phyloP scores from a whole-genome alignment of 805 yeast genomes.

The Teunomyces stri region DNA sequence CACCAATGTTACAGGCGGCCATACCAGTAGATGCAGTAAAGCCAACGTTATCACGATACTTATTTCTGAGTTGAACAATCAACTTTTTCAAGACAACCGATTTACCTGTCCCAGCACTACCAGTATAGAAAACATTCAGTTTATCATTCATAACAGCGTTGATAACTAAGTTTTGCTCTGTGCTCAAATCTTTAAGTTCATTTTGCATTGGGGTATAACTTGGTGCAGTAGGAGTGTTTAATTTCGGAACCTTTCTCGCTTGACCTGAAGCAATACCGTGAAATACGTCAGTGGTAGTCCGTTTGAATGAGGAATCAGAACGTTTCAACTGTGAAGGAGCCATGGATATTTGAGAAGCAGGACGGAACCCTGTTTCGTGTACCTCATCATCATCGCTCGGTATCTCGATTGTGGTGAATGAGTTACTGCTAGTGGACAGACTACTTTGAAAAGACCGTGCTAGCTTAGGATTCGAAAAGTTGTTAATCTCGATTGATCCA shows the following conservation, averaged over 20 bases:
- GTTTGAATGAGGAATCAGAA: conserved; percentile 14
- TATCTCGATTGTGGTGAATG: neutral
- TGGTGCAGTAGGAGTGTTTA: conserved; percentile 6
- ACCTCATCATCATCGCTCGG: conserved; percentile 6
- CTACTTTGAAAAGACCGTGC: conserved; percentile 16
- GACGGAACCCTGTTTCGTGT: neutral
- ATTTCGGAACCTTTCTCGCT: conserved; percentile 22
- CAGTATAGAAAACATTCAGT: conserved; percentile 68
- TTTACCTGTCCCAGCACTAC: conserved; percentile 88
- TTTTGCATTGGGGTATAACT: neutral
- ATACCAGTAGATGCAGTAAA: conserved; percentile 95
- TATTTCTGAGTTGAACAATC: conserved; percentile 36
- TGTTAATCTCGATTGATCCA: conserved; percentile 36
- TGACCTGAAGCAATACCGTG: conserved; percentile 14
- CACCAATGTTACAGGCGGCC: conserved; percentile 94
- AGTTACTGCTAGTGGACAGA: neutral
- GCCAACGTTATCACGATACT: conserved; percentile 57
- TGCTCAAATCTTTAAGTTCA: conserved; percentile 16
- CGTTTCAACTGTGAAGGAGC: neutral
- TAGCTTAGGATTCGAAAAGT: conserved; percentile 34
- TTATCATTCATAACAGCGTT: conserved; percentile 50
- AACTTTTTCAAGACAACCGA: conserved; percentile 66
- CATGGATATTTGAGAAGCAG: neutral
- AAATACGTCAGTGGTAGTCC: conserved; percentile 20
- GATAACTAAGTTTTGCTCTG: conserved; percentile 49